phyloP scores from a whole-genome alignment of 2,329 filamentous ascomycete species.

The Raffaelea albimanens region DNA sequence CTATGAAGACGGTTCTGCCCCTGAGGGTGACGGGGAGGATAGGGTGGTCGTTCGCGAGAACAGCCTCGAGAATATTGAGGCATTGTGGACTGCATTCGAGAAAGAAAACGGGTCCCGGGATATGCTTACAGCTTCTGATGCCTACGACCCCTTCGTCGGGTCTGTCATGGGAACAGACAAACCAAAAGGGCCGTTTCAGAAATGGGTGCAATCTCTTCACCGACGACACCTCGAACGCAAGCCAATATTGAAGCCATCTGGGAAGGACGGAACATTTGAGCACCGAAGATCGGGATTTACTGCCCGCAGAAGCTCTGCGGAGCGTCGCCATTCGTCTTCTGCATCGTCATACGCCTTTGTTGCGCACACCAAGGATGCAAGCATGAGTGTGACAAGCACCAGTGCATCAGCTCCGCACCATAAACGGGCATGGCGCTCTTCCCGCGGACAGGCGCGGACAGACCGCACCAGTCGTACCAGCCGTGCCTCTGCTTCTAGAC shows the following conservation, averaged over 20 bases:
- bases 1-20: background rate
- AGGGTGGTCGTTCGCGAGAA: background rate
- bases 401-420: conserved; percentile 58
- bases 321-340: conserved; percentile 53
- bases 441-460: conserved; percentile 46
- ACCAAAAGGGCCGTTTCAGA: conserved; percentile 48
- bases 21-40: too few relatives aligned
- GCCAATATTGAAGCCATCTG: conserved; percentile 9
- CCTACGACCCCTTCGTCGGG: background rate
- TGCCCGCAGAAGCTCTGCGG: too few relatives aligned
- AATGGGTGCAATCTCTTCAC: conserved; percentile 64
- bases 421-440: conserved; percentile 41
- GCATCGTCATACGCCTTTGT: conserved; percentile 72
- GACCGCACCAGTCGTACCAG: conserved; percentile 42
- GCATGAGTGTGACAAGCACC: conserved; percentile 63
- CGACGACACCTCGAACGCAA: conserved; percentile 40
- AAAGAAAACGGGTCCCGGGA: background rate
- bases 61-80: background rate
- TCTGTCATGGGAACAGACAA: background rate
- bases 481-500: conserved; percentile 48
- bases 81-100: background rate
- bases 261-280: background rate
- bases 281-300: background rate
- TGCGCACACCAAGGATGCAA: conserved; percentile 71
- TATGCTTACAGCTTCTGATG: background rate